These are phyloP conservation scores for Solanum stenotomum DNA, from an alignment of 257 asterid species.

Conservation along the genomic window DNA sequence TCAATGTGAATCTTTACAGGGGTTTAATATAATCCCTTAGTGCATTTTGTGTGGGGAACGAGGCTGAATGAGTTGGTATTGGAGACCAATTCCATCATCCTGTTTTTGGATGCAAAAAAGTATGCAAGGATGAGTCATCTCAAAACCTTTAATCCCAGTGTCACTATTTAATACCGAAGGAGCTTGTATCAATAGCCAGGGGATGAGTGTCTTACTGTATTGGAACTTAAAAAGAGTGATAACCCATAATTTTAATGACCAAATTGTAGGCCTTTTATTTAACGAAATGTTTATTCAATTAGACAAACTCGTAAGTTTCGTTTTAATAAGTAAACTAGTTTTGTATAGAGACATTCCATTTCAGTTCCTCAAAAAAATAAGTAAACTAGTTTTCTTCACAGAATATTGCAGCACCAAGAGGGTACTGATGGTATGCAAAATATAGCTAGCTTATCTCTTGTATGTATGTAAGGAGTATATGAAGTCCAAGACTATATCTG, in stretches of 20 bases:
- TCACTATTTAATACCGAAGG: neutral
- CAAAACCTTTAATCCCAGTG: neutral
- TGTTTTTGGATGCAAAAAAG: neutral
- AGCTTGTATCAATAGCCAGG: neutral
- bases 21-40: neutral
- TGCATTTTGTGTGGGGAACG: neutral
- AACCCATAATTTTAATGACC: neutral
- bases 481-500: neutral
- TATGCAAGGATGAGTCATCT: neutral
- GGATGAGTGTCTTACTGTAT: neutral
- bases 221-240: neutral
- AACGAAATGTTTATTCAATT: neutral
- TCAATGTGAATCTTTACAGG: neutral
- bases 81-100: neutral
- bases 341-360: neutral
- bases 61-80: neutral
- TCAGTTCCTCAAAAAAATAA: neutral
- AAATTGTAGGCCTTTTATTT: neutral
- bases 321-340: neutral
- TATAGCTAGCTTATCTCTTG: neutral
- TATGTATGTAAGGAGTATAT: neutral
- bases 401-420: neutral
- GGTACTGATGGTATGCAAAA: neutral
- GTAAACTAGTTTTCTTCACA: neutral
- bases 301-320: neutral